phyloP scores from a whole-genome alignment of 1,284 basidiomycete genomes.

The Volvariella volvacea region DNA sequence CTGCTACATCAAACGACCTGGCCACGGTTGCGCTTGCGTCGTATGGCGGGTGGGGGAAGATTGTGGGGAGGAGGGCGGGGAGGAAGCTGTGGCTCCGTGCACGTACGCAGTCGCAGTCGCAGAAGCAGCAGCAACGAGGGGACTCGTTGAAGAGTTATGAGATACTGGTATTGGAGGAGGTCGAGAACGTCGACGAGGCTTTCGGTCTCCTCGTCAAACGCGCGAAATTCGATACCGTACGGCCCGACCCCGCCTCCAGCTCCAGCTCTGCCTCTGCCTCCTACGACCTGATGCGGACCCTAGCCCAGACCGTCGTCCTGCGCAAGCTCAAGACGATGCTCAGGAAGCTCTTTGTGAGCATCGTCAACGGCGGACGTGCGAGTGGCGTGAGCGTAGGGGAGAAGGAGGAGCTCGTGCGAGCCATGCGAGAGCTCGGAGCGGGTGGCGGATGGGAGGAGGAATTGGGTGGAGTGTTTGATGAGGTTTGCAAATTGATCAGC shows the following conservation, averaged over 20 bases:
- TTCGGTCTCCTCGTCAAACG: slow-evolving; percentile 25
- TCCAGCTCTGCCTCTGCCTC: no score
- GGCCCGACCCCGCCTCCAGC: no score
- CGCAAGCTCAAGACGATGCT: slow-evolving; percentile 42
- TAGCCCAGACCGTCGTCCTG: slow-evolving; percentile 37
- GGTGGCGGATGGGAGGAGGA: slow-evolving; percentile 31
- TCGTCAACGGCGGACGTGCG: slow-evolving; percentile 46
- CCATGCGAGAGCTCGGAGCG: slow-evolving; percentile 24
- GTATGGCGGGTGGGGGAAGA: slow-evolving; percentile 19
- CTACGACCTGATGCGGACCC: no score
- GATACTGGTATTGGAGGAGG: slow-evolving; percentile 43
- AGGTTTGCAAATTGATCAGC: slow-evolving; percentile 35
- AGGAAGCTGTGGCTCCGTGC: slow-evolving; percentile 35
- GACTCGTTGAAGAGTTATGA: slow-evolving; percentile 29
- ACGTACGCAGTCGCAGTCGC: slow-evolving; percentile 9
- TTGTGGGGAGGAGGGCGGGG: slow-evolving; percentile 19
- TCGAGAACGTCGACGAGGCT: slow-evolving; percentile 42
- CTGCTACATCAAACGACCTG: no score
- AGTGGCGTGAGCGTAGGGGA: slow-evolving; percentile 13
- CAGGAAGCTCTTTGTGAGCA: slow-evolving; percentile 20
- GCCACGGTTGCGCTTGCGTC: slow-evolving; percentile 51
- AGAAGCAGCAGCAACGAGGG: no score
- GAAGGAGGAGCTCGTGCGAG: slow-evolving; percentile 9
- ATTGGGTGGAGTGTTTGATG: slow-evolving; percentile 48
- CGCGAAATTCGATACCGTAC: no score